Base-by-base conservation (phyloP, 1,284 basidiomycete species). In the Puccinia sorghi region DNA sequence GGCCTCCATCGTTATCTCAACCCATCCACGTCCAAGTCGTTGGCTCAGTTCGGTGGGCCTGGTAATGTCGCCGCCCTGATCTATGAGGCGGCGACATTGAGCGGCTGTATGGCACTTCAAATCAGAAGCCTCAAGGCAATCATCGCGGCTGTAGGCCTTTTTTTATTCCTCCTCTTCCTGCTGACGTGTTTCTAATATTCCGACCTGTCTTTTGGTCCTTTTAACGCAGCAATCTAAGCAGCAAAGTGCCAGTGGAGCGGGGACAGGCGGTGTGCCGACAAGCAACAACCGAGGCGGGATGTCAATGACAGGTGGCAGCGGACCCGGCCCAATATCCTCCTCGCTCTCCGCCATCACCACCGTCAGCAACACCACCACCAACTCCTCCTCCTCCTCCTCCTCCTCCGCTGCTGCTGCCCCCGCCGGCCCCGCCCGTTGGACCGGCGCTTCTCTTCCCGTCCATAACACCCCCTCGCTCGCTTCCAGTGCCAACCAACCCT, bases 101-200 rank as follows among this genome's bases (percentile, higher is more conserved):
- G 93, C 83, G 92, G 90, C 82, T 92, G 92, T 84, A 89, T 92
- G 81, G 92, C 91, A 82, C 86, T 97, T 73, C 93, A 96, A 83
- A 93, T 96, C 81, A 88, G 93, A 89, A 61, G 56, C 27, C 43
- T 74, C 13, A 74, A 74, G 61, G 56, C 72, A 6, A 74, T 74
- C 37, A 74, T 74, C 46, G 72, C 72, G 25, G 59, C 56, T 37
- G 72, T 74, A 52, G 32, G 72, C n/a, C 0, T 6, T 61, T 39
- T 2, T 20, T 12, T 11, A n/a, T 3, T 17, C 22, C 69, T 43
- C 9, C 37, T 39, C 3, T 15, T 48, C 25, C 5, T 41, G 1
- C 63, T 48, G 13, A 43, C 27, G 17, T 7, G 20, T 6, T 17
- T 15, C 13, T 37, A 15, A 5, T 59, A 32, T 59, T 37, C 27